Evolutionary conservation across 179 eudicot genomes (phyloP).

Genomic region (Heliamphora pulchella): DNA sequence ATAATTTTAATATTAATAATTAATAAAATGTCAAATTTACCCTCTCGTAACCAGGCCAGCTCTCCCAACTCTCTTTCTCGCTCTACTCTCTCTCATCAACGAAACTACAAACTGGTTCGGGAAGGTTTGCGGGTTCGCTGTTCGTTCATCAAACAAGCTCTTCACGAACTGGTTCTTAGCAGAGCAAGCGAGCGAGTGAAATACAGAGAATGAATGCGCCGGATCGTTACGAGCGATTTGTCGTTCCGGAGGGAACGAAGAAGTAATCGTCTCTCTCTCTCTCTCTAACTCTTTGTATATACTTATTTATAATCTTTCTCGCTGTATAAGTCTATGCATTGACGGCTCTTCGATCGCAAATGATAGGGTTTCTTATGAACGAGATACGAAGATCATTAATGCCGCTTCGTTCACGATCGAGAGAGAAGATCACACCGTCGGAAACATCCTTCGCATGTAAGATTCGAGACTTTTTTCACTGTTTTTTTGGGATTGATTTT

Average conservation of each 20-base stretch:
- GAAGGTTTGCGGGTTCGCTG: too few relatives aligned
- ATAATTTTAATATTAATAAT: too few relatives aligned
- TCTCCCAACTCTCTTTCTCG: too few relatives aligned
- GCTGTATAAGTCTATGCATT: neutral
- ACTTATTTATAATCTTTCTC: neutral
- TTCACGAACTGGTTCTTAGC: too few relatives aligned
- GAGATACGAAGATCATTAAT: constrained; percentile 94
- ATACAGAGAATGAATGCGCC: constrained; percentile 75
- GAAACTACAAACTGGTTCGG: too few relatives aligned
- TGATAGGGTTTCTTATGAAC: constrained; percentile 81
- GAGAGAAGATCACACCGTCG: constrained; percentile 91
- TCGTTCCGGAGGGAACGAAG: constrained; percentile 93
- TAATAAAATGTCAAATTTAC: too few relatives aligned
- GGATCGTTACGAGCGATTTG: constrained; percentile 94
- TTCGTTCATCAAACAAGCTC: too few relatives aligned
- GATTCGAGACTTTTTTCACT: too few relatives aligned
- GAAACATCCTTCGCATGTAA: constrained; percentile 92
- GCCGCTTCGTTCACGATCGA: constrained; percentile 93
- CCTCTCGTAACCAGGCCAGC: too few relatives aligned
- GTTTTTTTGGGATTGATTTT: neutral
- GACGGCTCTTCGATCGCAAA: neutral
- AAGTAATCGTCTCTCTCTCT: constrained; percentile 38
- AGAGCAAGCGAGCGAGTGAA: neutral
- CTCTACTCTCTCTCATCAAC: too few relatives aligned
- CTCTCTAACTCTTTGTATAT: neutral